These are phyloP conservation scores for Hypoxylon trugodes DNA, from an alignment of 495 filamentous ascomycete genomes.

Conservation along the genomic window DNA sequence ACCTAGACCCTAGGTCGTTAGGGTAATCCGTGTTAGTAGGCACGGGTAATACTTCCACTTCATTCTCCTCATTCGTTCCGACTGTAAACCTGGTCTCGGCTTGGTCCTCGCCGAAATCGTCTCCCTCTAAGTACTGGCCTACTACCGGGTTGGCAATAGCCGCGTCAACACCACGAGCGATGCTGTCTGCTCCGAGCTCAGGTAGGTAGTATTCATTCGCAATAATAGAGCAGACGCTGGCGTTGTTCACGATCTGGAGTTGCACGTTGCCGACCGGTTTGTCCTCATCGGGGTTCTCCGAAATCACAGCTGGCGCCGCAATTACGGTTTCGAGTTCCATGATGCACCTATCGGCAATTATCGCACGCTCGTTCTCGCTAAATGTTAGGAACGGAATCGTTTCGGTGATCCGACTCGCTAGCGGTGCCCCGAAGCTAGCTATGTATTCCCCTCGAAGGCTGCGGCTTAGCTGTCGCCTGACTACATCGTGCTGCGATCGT, in stretches of 20 bases:
- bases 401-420: slow-evolving; percentile 52
- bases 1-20: slow-evolving; percentile 8
- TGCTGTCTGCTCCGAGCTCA: slow-evolving; percentile 53
- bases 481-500: slow-evolving; percentile 22
- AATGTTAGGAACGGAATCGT: slow-evolving; percentile 62
- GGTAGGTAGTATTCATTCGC: slow-evolving; percentile 47
- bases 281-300: slow-evolving; percentile 43
- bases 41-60: slow-evolving; percentile 17
- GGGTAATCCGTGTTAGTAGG: neutral
- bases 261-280: slow-evolving; percentile 50
- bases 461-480: slow-evolving; percentile 44
- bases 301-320: slow-evolving; percentile 30
- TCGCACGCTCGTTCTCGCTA: slow-evolving; percentile 48
- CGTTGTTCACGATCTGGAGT: slow-evolving; percentile 46
- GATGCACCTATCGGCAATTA: slow-evolving; percentile 57
- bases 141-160: slow-evolving; percentile 37
- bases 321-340: slow-evolving; percentile 47
- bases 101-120: slow-evolving; percentile 42
- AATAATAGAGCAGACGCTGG: slow-evolving; percentile 47
- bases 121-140: slow-evolving; percentile 41
- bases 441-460: slow-evolving; percentile 44
- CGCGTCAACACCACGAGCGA: slow-evolving; percentile 31
- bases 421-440: slow-evolving; percentile 44
- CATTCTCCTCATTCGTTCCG: slow-evolving; percentile 31
- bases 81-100: slow-evolving; percentile 37